Conservation (phyloP, 345 rosid genomes). For the Citrus trifoliata region DNA sequence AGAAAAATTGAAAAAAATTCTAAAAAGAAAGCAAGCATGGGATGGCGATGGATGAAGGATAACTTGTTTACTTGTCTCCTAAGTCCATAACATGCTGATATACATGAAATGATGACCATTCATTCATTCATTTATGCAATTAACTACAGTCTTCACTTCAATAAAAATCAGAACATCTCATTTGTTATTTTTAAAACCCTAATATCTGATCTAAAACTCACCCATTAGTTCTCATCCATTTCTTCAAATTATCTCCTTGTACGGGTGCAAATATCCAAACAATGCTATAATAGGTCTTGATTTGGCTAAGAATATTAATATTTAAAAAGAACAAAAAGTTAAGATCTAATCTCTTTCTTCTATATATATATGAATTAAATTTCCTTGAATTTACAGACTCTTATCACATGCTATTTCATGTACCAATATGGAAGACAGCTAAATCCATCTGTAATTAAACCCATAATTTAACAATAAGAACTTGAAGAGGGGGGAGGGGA, state of each 20-base stretch:
- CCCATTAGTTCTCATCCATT: too few relatives aligned
- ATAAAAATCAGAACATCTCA: background rate
- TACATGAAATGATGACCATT: constrained; percentile 20
- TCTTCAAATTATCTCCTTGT: too few relatives aligned
- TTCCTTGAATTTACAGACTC: constrained; percentile 32
- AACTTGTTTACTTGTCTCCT: constrained; percentile 41
- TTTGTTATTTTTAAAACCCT: too few relatives aligned
- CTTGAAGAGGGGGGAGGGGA: background rate
- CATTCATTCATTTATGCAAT: background rate
- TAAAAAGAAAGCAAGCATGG: background rate
- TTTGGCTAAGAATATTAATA: background rate
- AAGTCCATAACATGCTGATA: constrained; percentile 29
- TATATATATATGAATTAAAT: background rate
- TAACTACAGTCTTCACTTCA: constrained; percentile 9
- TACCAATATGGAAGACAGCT: constrained; percentile 26
- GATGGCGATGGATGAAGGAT: constrained; percentile 4
- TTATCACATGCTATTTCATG: constrained; percentile 39
- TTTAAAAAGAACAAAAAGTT: background rate
- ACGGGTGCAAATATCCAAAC: too few relatives aligned
- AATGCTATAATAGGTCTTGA: background rate
- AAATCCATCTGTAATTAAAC: constrained; percentile 42
- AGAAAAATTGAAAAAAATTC: background rate
- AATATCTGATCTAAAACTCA: too few relatives aligned
- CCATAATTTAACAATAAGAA: constrained; percentile 6
- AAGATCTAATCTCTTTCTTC: constrained; percentile 20